Evolutionary conservation across 2,329 filamentous ascomycete genomes (phyloP), one percentile per base, ranked within the genome.

Genomic region (Cladosporium cucumerinum): DNA sequence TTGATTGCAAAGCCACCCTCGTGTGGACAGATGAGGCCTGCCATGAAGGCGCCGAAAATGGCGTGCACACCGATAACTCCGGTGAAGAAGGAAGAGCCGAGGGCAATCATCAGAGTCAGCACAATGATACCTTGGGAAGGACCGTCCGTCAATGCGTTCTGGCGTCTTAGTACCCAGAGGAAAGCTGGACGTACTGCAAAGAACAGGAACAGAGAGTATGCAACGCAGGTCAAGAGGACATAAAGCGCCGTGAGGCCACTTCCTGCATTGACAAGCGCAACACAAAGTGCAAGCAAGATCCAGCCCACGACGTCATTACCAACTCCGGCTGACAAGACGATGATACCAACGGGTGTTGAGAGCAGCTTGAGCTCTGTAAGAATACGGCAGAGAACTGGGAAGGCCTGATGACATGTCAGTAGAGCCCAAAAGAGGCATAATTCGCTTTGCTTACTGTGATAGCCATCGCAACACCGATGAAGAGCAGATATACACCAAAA

Each of bases 311-410:
- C 92, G 73, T 98, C 94, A 75, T 98, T 97, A 1, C 92, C 92
- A 16, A 97, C 93, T 60, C 94, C 94, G 6, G 93, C 93, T 3
- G 93, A 93, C 10, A 97, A 83, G 1, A 93, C 91, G 43, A 96
- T 96, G 39, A 97, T 86, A 73, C 93, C 93, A 5, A 97, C 93
- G 0, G 89, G 86, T 1, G 92, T 95, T 63, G 85, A 81, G 5
- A 98, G 87, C 58, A 98, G 82, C 72, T 97, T 95, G 61, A 98
- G 82, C 77, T 97, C 93, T 0, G 92, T 94, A 69, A 98, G 81
- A 69, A 98, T 98, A 76, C 94, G 91, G 74, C 94, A 97, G 14
- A 98, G 85, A 0, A 98, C 94, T 0, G 94, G 94, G 72, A 98
- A 89, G 16, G 87, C 87, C 84, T 86, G 57, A 18, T 7, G 12